A percentile compares a stretch with the other conserved stretches of the same genome.
Conservation (phyloP, 2,329 filamentous ascomycete species). For the Colletotrichum cordylinicola region DNA sequence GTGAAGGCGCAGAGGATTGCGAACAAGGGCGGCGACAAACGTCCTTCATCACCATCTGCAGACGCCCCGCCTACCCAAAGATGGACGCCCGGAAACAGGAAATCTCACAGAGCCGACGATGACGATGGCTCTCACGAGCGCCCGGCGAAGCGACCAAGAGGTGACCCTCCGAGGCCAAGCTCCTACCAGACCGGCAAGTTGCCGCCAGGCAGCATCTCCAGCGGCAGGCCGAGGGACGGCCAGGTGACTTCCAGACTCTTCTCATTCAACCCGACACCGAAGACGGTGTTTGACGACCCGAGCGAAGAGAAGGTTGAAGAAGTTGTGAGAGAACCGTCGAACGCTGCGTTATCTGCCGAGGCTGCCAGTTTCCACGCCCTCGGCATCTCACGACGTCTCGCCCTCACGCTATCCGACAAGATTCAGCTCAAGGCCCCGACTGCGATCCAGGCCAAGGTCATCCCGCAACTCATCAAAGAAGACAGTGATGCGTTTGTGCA, state of each 20-base stretch:
- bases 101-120: constrained; percentile 27
- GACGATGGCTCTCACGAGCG: constrained; percentile 33
- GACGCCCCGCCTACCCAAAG: constrained; percentile 15
- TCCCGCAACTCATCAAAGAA: constrained; percentile 79
- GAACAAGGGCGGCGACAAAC: constrained; percentile 32
- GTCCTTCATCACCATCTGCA: constrained; percentile 30
- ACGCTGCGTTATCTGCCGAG: constrained; percentile 86
- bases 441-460: constrained; percentile 89
- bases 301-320: constrained; percentile 42
- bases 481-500: constrained; percentile 95
- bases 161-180: constrained; percentile 31
- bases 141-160: constrained; percentile 52
- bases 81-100: constrained; percentile 13
- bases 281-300: constrained; percentile 62
- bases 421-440: constrained; percentile 90
- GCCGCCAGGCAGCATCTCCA: constrained; percentile 37
- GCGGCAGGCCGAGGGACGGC: constrained; percentile 29
- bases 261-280: constrained; percentile 82
- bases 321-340: constrained; percentile 76
- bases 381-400: constrained; percentile 80
- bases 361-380: constrained; percentile 86
- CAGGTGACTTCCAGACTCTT: constrained; percentile 91
- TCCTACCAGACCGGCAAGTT: constrained; percentile 41
- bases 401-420: constrained; percentile 83
- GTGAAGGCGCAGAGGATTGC: constrained; percentile 75